phyloP scores from a whole-genome alignment of 2,329 filamentous ascomycete species.

The Calonectria leucothoes region DNA sequence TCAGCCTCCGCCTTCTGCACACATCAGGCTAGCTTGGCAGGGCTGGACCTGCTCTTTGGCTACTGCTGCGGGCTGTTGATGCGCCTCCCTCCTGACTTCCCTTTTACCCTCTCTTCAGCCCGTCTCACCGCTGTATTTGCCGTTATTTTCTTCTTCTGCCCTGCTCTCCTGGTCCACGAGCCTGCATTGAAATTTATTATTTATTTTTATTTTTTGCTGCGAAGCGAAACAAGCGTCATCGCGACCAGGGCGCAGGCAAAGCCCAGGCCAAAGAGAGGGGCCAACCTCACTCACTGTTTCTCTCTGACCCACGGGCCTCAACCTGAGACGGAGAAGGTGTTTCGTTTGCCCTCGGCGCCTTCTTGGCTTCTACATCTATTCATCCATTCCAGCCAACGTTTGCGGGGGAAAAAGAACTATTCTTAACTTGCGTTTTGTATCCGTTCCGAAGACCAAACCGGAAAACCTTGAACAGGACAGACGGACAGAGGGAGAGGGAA shows the following conservation, averaged over 20 bases:
- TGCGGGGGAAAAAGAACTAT: neutral
- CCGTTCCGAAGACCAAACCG: neutral
- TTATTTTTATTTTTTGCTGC: neutral
- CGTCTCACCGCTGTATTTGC: neutral
- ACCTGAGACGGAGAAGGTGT: neutral
- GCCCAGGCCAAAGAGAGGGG: neutral
- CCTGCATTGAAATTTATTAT: neutral
- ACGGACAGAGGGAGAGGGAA: neutral
- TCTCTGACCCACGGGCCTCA: neutral
- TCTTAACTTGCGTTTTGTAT: neutral
- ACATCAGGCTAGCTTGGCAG: neutral
- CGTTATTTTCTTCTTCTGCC: neutral
- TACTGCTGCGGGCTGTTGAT: neutral
- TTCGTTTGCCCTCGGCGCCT: neutral
- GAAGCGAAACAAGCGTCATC: neutral
- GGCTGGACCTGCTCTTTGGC: neutral
- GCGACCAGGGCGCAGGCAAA: neutral
- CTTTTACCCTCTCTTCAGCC: neutral
- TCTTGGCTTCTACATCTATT: neutral
- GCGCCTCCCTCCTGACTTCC: neutral
- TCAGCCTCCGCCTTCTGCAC: conserved; percentile 1
- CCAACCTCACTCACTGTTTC: neutral
- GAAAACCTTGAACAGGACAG: neutral
- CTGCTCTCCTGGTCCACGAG: neutral
- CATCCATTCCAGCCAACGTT: neutral